phyloP scores from a whole-genome alignment of 306 rosid species.

The Vigna hirtella region DNA sequence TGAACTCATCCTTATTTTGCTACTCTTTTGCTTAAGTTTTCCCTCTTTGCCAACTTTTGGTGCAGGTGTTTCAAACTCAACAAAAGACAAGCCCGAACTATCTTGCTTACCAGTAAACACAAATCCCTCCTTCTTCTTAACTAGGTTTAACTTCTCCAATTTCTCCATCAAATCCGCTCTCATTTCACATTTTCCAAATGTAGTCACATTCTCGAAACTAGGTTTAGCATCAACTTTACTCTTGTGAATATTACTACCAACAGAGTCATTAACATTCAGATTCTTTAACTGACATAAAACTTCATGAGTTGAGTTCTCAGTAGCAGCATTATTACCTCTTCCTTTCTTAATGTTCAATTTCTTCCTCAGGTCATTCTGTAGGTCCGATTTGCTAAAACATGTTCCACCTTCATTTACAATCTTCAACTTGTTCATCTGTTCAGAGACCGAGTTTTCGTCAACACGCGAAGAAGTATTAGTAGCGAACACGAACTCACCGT shows the following conservation, averaged over 20 bases:
- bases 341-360: neutral
- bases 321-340: slow-evolving; percentile 38
- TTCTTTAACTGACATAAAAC: slow-evolving; percentile 62
- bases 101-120: slow-evolving; percentile 61
- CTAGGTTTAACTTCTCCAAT: slow-evolving; percentile 58
- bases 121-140: slow-evolving; percentile 51
- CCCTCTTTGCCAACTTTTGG: slow-evolving; percentile 59
- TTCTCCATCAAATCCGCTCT: slow-evolving; percentile 44
- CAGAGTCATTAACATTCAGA: slow-evolving; percentile 51
- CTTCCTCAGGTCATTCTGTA: slow-evolving; percentile 61
- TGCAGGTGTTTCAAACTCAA: slow-evolving; percentile 69
- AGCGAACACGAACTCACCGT: neutral
- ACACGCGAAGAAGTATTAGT: slow-evolving; percentile 1
- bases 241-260: slow-evolving; percentile 25
- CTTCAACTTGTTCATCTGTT: slow-evolving; percentile 66
- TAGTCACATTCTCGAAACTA: neutral
- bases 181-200: slow-evolving; percentile 10
- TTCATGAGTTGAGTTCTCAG: slow-evolving; percentile 46
- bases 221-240: slow-evolving; percentile 19
- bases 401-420: slow-evolving; percentile 45
- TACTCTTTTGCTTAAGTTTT: slow-evolving; percentile 54
- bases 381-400: slow-evolving; percentile 55
- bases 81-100: slow-evolving; percentile 49
- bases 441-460: slow-evolving; percentile 43
- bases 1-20: slow-evolving; percentile 62